Evolutionary conservation across 2,329 filamentous ascomycete genomes (phyloP).

Genomic region (Rhytidhysteron rufulum): DNA sequence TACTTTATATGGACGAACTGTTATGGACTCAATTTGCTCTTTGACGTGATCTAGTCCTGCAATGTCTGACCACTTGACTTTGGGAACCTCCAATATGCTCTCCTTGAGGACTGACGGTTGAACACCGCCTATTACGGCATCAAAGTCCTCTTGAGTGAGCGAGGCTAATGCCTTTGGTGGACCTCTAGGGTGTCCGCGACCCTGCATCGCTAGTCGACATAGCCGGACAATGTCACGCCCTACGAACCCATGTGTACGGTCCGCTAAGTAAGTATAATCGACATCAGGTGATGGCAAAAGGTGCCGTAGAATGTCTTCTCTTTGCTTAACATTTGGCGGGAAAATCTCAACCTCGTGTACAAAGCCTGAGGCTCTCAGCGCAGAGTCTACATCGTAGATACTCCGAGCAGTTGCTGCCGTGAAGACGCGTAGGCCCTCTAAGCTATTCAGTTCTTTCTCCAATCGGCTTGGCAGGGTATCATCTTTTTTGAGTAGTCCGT

Average conservation of each 20-base stretch:
- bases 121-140: slow-evolving; percentile 64
- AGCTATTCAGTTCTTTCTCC: slow-evolving; percentile 43
- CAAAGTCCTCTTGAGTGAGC: slow-evolving; percentile 51
- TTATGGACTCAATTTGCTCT: slow-evolving; percentile 52
- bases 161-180: too few species aligned
- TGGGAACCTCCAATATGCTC: slow-evolving; percentile 82
- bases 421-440: slow-evolving; percentile 58
- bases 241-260: slow-evolving; percentile 83
- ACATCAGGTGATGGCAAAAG: slow-evolving; percentile 42
- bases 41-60: slow-evolving; percentile 80
- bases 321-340: slow-evolving; percentile 67
- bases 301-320: slow-evolving; percentile 67
- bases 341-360: slow-evolving; percentile 67
- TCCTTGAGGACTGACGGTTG: slow-evolving; percentile 84
- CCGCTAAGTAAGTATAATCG: slow-evolving; percentile 55
- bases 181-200: too few species aligned
- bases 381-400: slow-evolving; percentile 66
- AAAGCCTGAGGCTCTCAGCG: slow-evolving; percentile 64
- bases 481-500: slow-evolving; percentile 51
- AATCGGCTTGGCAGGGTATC: slow-evolving; percentile 22
- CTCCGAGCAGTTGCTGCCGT: slow-evolving; percentile 74
- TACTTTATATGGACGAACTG: slow-evolving; percentile 57
- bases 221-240: slow-evolving; percentile 71
- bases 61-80: slow-evolving; percentile 81
- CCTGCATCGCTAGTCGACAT: slow-evolving; percentile 47